Percentiles rank a stretch among this genome's conserved stretches.
Evolutionary conservation across 2,329 filamentous ascomycete species (phyloP).

Genomic region (Thermothelomyces thermophilus): DNA sequence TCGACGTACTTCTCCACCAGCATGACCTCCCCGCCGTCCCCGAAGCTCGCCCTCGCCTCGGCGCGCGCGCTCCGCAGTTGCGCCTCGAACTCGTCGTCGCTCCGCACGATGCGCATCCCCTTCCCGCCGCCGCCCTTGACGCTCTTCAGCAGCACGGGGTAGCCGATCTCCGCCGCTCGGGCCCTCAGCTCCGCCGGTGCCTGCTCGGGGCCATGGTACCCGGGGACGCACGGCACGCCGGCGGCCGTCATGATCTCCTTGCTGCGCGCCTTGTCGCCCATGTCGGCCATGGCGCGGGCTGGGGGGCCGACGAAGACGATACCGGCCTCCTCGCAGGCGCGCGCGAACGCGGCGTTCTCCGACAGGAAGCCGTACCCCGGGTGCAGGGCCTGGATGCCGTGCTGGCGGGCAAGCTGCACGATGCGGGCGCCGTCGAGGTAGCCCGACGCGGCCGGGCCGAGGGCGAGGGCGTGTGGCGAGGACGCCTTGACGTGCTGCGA

Average conservation of each 20-base stretch:
- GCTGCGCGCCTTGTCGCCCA: conserved; percentile 88
- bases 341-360: conserved; percentile 87
- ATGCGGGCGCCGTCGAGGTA: conserved; percentile 94
- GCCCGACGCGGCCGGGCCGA: conserved; percentile 73
- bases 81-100: conserved; percentile 59
- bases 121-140: conserved; percentile 77
- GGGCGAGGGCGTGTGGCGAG: conserved; percentile 74
- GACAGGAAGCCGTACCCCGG: conserved; percentile 94
- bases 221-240: conserved; percentile 93
- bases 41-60: conserved; percentile 72
- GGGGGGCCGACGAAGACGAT: conserved; percentile 93
- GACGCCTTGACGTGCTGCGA: conserved; percentile 77
- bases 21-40: conserved; percentile 71
- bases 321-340: conserved; percentile 80
- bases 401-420: conserved; percentile 76
- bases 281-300: conserved; percentile 71
- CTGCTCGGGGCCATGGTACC: conserved; percentile 87
- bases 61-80: conserved; percentile 68
- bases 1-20: conserved; percentile 79
- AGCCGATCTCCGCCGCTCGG: conserved; percentile 64
- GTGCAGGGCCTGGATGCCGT: conserved; percentile 86
- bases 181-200: conserved; percentile 52
- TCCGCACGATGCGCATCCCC: conserved; percentile 70
- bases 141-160: conserved; percentile 72
- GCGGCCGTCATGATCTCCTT: conserved; percentile 96